A percentile compares a stretch with the other conserved stretches of the same genome.
These are phyloP conservation scores for Pleurotus djamor DNA, from an alignment of 768 basidiomycete species.

Conservation along the genomic window DNA sequence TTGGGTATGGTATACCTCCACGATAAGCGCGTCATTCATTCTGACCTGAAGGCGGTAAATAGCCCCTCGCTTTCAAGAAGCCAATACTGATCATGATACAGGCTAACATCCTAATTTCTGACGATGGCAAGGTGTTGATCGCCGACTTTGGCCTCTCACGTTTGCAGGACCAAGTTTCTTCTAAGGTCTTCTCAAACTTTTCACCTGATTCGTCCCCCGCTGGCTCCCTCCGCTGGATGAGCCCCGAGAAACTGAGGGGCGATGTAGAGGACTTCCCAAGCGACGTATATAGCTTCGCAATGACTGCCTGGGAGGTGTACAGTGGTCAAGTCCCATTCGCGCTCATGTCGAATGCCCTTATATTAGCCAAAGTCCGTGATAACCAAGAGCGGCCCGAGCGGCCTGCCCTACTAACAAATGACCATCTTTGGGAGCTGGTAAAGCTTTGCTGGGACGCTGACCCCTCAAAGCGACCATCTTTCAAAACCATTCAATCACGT, in stretches of 20 bases:
- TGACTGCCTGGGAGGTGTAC: constrained; percentile 6
- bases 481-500: background rate
- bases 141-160: constrained; percentile 38
- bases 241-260: background rate
- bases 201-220: background rate
- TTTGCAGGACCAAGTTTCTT: constrained; percentile 21
- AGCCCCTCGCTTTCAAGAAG: background rate
- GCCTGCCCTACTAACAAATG: background rate
- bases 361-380: background rate
- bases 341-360: background rate
- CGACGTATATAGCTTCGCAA: constrained; percentile 7
- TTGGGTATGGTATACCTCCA: constrained; percentile 23
- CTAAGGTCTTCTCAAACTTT: background rate
- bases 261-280: background rate
- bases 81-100: constrained; percentile 9
- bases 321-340: constrained; percentile 3
- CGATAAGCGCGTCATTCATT: constrained; percentile 20
- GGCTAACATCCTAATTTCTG: constrained; percentile 33
- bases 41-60: constrained; percentile 23
- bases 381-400: background rate
- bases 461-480: background rate
- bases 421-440: constrained; percentile 2
- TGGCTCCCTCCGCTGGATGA: constrained; percentile 8
- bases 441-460: constrained; percentile 3
- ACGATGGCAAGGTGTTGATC: constrained; percentile 25